phyloP scores from a whole-genome alignment of 495 filamentous ascomycete genomes.

The Opeltia flavorubescens region DNA sequence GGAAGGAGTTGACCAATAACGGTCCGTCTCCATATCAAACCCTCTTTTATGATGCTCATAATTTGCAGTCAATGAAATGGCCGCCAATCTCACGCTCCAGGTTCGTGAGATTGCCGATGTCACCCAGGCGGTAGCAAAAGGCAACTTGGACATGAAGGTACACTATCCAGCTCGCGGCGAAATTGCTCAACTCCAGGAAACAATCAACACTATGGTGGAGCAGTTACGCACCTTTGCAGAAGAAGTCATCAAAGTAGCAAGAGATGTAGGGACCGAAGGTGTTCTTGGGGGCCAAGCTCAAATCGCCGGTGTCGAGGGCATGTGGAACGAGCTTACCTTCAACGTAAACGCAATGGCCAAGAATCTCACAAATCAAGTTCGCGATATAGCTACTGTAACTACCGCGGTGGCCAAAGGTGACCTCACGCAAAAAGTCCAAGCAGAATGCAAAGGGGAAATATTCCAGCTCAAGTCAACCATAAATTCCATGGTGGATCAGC shows the following conservation, averaged over 20 bases:
- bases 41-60: conserved; percentile 17
- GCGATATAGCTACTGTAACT: conserved; percentile 97
- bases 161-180: conserved; percentile 88
- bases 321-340: conserved; percentile 94
- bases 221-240: conserved; percentile 94
- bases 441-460: conserved; percentile 93
- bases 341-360: conserved; percentile 99
- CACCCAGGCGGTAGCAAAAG: conserved; percentile 90
- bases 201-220: conserved; percentile 98
- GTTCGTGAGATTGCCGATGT: conserved; percentile 96
- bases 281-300: conserved; percentile 93
- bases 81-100: conserved; percentile 67
- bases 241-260: conserved; percentile 89
- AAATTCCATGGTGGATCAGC: conserved; percentile 97
- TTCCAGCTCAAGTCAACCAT: conserved; percentile 92
- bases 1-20: conserved; percentile 95
- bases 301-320: conserved; percentile 72
- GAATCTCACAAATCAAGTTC: conserved; percentile 92
- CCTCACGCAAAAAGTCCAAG: conserved; percentile 91
- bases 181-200: conserved; percentile 91
- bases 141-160: conserved; percentile 93
- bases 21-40: conserved; percentile 32
- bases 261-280: conserved; percentile 95
- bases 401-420: conserved; percentile 94
- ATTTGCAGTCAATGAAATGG: conserved; percentile 84